These are phyloP conservation scores for Aeschynomene evenia DNA, from an alignment of 306 rosid genomes.

Conservation along the genomic window DNA sequence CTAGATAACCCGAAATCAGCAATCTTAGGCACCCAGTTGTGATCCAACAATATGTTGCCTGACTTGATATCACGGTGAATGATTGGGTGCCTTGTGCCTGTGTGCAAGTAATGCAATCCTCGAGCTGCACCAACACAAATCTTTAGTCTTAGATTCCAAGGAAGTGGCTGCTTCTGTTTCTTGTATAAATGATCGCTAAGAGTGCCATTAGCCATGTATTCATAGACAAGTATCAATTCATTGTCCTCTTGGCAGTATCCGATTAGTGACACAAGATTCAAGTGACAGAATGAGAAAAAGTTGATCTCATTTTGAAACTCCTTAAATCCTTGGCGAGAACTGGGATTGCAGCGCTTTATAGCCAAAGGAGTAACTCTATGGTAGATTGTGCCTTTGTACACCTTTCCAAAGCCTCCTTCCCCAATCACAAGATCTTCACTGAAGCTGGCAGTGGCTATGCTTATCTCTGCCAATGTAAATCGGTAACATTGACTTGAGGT, in stretches of 20 bases:
- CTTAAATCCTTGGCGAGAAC: slow-evolving; percentile 41
- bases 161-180: slow-evolving; percentile 23
- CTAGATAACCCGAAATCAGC: slow-evolving; percentile 60
- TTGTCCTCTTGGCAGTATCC: slow-evolving; percentile 48
- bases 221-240: slow-evolving; percentile 53
- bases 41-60: slow-evolving; percentile 52
- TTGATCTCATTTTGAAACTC: slow-evolving; percentile 48
- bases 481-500: slow-evolving; percentile 25
- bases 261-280: slow-evolving; percentile 40
- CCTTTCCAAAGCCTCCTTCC: slow-evolving; percentile 54
- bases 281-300: slow-evolving; percentile 34
- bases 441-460: slow-evolving; percentile 40
- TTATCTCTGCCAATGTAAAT: slow-evolving; percentile 42
- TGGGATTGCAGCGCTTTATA: slow-evolving; percentile 42
- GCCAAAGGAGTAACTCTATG: slow-evolving; percentile 33
- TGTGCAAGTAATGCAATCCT: slow-evolving; percentile 59
- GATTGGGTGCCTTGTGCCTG: slow-evolving; percentile 34
- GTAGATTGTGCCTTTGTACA: slow-evolving; percentile 41
- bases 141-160: slow-evolving; percentile 47
- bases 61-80: slow-evolving; percentile 62
- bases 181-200: slow-evolving; percentile 49
- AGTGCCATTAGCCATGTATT: slow-evolving; percentile 48
- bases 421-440: slow-evolving; percentile 41
- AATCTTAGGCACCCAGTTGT: slow-evolving; percentile 42
- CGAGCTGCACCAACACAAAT: slow-evolving; percentile 56